Conservation (phyloP, 495 filamentous ascomycete genomes). For the Penicillium canariense region DNA sequence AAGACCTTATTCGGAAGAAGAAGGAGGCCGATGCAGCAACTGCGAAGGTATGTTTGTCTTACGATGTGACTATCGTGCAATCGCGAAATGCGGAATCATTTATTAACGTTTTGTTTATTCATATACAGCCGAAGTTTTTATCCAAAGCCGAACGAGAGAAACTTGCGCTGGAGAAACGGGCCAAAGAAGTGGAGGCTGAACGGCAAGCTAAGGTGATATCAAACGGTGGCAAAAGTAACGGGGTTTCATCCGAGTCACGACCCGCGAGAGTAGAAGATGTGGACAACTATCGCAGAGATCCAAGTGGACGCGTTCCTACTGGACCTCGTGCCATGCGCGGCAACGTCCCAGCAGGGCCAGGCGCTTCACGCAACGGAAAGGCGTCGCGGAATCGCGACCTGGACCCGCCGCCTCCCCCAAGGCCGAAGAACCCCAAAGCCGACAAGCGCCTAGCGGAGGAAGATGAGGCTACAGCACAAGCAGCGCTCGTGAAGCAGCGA, state of each 20-base stretch:
- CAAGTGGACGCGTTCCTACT: constrained; percentile 56
- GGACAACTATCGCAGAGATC: constrained; percentile 9
- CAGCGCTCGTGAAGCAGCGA: constrained; percentile 70
- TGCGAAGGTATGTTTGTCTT: constrained; percentile 56
- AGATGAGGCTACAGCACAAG: constrained; percentile 66
- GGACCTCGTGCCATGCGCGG: constrained; percentile 74
- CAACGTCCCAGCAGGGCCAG: constrained; percentile 53
- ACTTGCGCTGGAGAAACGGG: constrained; percentile 78
- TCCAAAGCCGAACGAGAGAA: constrained; percentile 87
- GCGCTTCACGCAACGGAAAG: constrained; percentile 46
- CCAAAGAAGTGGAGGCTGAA: constrained; percentile 78
- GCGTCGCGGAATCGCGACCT: constrained; percentile 52
- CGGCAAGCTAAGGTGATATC: constrained; percentile 36
- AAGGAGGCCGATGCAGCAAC: constrained; percentile 74
- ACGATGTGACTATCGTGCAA: neutral
- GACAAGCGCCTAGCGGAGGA: constrained; percentile 58
- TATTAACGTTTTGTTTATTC: neutral
- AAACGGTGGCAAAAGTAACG: constrained; percentile 35
- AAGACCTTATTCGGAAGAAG: constrained; percentile 76
- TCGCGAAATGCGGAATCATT: neutral
- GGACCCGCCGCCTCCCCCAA: constrained; percentile 50
- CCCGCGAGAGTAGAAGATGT: neutral
- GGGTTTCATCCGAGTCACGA: constrained; percentile 1
- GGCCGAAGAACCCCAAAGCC: constrained; percentile 32
- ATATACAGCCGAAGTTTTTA: constrained; percentile 77